Evolutionary conservation across 2,329 filamentous ascomycete species (phyloP).

Genomic region (Trichophaea hybrida): DNA sequence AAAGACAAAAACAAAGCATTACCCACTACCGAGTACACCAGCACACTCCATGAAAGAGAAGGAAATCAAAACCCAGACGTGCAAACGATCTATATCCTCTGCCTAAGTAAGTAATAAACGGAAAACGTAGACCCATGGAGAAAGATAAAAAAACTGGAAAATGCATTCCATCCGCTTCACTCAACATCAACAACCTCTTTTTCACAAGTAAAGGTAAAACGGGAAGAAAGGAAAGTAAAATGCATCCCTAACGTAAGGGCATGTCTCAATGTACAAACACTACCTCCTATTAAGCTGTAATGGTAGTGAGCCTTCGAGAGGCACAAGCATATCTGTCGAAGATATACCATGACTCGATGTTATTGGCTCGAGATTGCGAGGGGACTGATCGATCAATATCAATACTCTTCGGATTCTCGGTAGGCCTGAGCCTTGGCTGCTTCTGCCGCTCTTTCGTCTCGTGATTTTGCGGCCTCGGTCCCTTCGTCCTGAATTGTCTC

Average conservation of each 20-base stretch:
- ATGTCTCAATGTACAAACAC: not conserved
- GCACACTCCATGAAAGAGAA: not conserved
- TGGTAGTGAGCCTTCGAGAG: not conserved
- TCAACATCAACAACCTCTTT: too few relatives aligned
- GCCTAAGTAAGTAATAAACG: too few relatives aligned
- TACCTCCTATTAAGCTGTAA: not conserved
- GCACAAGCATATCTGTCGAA: not conserved
- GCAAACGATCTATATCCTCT: too few relatives aligned
- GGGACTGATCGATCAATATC: not conserved
- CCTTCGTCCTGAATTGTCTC: constrained; percentile 52
- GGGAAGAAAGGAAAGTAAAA: not conserved
- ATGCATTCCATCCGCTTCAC: too few relatives aligned
- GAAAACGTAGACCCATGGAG: not conserved
- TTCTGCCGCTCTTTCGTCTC: constrained; percentile 35
- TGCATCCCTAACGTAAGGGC: not conserved
- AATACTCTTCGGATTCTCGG: constrained; percentile 1
- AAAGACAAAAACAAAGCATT: not conserved
- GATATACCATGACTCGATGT: not conserved
- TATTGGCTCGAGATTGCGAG: not conserved
- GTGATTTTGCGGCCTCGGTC: constrained; percentile 52
- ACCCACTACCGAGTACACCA: not conserved
- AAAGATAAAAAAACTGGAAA: not conserved
- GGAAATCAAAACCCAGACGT: not conserved
- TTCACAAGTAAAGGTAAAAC: not conserved
- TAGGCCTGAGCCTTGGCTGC: constrained; percentile 17